Conservation (phyloP, 1,284 basidiomycete species). For the Moniliophthora roreri region DNA sequence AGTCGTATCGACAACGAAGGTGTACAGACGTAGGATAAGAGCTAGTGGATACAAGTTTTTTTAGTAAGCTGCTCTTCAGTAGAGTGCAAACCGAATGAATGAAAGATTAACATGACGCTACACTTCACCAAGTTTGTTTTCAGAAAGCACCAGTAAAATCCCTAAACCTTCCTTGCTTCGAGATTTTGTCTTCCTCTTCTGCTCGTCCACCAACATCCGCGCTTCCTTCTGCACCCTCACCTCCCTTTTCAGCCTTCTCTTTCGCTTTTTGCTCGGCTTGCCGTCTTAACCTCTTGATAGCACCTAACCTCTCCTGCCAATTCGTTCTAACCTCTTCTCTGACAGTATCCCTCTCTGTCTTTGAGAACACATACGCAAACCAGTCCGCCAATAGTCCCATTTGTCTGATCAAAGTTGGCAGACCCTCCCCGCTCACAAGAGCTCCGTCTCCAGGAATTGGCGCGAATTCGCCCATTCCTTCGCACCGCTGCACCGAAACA, state of each 20-base stretch:
- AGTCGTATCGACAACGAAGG: too few relatives aligned
- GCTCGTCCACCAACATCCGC: not conserved
- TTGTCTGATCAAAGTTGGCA: slow-evolving; percentile 84
- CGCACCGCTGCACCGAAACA: slow-evolving; percentile 82
- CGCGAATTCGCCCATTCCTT: slow-evolving; percentile 88
- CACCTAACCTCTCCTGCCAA: slow-evolving; percentile 80
- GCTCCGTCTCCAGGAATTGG: slow-evolving; percentile 87
- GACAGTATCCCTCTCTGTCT: slow-evolving; percentile 69
- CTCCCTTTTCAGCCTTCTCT: not conserved
- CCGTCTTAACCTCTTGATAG: slow-evolving; percentile 66
- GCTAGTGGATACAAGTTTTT: too few relatives aligned
- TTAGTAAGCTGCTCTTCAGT: too few relatives aligned
- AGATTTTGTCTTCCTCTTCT: not conserved
- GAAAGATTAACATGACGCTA: too few relatives aligned
- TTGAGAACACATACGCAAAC: slow-evolving; percentile 82
- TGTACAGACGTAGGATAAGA: too few relatives aligned
- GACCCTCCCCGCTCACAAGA: slow-evolving; percentile 82
- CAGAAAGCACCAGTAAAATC: slow-evolving; percentile 8
- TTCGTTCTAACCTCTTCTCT: slow-evolving; percentile 84
- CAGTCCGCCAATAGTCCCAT: slow-evolving; percentile 85
- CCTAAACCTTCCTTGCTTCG: slow-evolving; percentile 1
- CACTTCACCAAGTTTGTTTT: not conserved
- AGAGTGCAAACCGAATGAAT: too few relatives aligned
- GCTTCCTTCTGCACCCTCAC: not conserved
- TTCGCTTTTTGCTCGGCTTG: slow-evolving; percentile 11